Conservation (phyloP, 768 basidiomycete species). For the Trametes elegans region DNA sequence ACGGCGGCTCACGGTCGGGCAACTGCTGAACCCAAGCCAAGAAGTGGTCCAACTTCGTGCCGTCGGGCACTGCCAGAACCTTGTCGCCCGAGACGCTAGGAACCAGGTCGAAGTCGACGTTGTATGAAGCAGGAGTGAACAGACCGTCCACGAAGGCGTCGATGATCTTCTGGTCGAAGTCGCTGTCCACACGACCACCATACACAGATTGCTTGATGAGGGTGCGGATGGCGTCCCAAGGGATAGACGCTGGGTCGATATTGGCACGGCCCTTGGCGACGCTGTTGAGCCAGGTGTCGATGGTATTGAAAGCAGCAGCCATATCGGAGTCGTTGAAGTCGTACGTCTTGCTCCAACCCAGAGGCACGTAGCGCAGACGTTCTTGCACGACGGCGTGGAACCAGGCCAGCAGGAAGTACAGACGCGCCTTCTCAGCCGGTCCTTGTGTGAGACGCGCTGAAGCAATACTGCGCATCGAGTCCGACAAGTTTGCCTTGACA, state of each 20-base stretch:
- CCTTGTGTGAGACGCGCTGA: constrained; percentile 75
- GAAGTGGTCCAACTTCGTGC: constrained; percentile 91
- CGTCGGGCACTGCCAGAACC: constrained; percentile 77
- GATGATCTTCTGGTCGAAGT: constrained; percentile 90
- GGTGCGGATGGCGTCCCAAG: constrained; percentile 93
- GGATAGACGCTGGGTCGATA: constrained; percentile 87
- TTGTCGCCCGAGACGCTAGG: constrained; percentile 56
- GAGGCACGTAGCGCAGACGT: constrained; percentile 90
- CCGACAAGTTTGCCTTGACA: constrained; percentile 92
- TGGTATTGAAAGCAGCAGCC: constrained; percentile 86
- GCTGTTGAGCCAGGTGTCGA: constrained; percentile 83
- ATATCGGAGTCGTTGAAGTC: constrained; percentile 99
- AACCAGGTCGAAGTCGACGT: constrained; percentile 89
- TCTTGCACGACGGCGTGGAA: constrained; percentile 99
- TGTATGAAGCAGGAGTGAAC: constrained; percentile 87
- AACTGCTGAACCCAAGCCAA: constrained; percentile 83
- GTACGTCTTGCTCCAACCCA: constrained; percentile 96
- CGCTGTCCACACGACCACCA: constrained; percentile 90
- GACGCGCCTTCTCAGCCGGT: constrained; percentile 86
- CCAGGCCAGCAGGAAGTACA: constrained; percentile 98
- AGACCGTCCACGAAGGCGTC: constrained; percentile 91
- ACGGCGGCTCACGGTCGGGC: constrained; percentile 91
- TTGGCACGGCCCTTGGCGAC: constrained; percentile 88
- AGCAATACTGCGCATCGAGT: constrained; percentile 77
- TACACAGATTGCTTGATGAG: constrained; percentile 96